phyloP scores from a whole-genome alignment of 768 basidiomycete genomes.

The Daedalea quercina region DNA sequence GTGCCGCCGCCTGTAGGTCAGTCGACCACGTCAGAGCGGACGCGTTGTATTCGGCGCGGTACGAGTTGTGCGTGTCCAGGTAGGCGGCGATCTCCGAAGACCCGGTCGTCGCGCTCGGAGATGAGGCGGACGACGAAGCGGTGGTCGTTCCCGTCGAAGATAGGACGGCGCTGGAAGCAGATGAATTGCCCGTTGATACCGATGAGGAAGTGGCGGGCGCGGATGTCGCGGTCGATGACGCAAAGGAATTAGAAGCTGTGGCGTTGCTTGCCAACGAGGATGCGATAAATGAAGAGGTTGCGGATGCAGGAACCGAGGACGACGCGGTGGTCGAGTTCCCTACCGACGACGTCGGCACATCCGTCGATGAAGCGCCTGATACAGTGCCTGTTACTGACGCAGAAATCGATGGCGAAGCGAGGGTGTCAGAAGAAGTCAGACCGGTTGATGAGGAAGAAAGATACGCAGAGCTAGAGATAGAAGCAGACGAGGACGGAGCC shows the following conservation, averaged over 20 bases:
- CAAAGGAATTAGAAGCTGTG: not conserved
- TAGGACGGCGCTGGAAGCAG: not conserved
- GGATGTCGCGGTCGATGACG: not conserved
- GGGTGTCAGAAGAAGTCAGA: not conserved
- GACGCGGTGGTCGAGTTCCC: not conserved
- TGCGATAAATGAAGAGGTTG: not conserved
- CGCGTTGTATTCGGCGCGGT: constrained; percentile 57
- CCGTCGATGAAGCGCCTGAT: too few relatives aligned
- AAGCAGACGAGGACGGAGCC: not conserved
- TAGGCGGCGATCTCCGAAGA: constrained; percentile 33
- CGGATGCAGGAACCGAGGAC: not conserved
- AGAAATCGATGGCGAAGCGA: not conserved
- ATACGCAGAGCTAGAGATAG: not conserved
- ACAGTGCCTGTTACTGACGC: not conserved
- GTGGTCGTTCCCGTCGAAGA: constrained; percentile 23
- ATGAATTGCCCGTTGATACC: not conserved
- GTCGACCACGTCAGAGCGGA: constrained; percentile 53
- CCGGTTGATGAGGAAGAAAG: not conserved
- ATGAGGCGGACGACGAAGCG: constrained; percentile 36
- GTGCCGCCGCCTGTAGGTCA: constrained; percentile 49
- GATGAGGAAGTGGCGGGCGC: not conserved
- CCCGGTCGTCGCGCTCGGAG: constrained; percentile 24
- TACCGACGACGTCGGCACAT: too few relatives aligned
- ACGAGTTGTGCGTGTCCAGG: constrained; percentile 52
- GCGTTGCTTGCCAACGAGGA: not conserved